Evolutionary conservation across 257 asterid genomes (phyloP).

Genomic region (Solanum acaule): DNA sequence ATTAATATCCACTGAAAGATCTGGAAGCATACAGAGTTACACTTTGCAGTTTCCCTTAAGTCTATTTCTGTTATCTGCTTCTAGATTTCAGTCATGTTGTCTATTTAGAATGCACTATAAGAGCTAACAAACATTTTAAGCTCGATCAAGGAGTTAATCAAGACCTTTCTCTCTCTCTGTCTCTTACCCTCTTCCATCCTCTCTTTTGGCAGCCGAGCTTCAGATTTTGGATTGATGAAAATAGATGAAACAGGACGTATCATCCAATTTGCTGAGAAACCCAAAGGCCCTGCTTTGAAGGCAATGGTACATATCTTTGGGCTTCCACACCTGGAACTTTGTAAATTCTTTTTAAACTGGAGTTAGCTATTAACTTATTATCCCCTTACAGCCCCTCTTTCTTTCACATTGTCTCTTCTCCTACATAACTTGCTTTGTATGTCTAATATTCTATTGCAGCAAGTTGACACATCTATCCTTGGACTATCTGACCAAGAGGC

Average conservation of each 20-base stretch:
- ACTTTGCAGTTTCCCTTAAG: not conserved
- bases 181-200: not conserved
- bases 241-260: conserved; percentile 66
- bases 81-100: not conserved
- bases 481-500: conserved; percentile 75
- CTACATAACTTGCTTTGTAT: not conserved
- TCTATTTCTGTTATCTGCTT: not conserved
- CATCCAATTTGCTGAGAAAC: conserved; percentile 81
- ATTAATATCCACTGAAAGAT: not conserved
- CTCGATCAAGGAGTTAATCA: not conserved
- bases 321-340: not conserved
- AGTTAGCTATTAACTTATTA: not conserved
- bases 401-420: not conserved
- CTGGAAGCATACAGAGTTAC: not conserved
- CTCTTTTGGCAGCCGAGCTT: conserved; percentile 66
- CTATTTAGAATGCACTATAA: not conserved
- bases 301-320: conserved; percentile 44
- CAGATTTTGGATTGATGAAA: conserved; percentile 87
- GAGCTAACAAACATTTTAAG: not conserved
- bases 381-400: not conserved
- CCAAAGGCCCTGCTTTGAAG: conserved; percentile 64
- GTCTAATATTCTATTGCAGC: conserved; percentile 38
- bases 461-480: conserved; percentile 73
- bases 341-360: not conserved
- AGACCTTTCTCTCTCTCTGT: not conserved